phyloP scores from a whole-genome alignment of 805 yeast species.

The Wickerhamomyces chaumierensis region DNA sequence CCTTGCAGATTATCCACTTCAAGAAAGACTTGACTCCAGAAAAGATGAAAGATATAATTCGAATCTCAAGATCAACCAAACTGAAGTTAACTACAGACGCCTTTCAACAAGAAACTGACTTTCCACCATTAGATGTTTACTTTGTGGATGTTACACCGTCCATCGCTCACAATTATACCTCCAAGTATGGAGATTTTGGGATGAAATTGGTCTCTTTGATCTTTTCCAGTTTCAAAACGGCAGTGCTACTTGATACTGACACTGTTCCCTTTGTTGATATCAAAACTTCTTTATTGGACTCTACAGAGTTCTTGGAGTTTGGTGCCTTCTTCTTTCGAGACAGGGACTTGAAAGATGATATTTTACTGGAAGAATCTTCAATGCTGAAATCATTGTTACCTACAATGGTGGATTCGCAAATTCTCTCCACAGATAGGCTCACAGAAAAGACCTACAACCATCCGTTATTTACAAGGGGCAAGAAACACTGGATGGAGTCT shows the following conservation, averaged over 20 bases:
- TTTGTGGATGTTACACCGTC: too few species aligned
- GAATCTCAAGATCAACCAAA: too few species aligned
- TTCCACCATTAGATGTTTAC: too few species aligned
- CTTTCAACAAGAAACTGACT: too few species aligned
- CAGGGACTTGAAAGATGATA: constrained; percentile 25
- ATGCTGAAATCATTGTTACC: constrained; percentile 37
- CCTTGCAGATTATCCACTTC: too few species aligned
- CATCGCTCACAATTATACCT: too few species aligned
- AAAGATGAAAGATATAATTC: too few species aligned
- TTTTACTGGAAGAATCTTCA: constrained; percentile 15
- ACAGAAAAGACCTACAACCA: constrained; percentile 26
- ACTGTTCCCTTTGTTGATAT: constrained; percentile 31
- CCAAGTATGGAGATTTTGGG: constrained; percentile 26
- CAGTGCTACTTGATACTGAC: constrained; percentile 41
- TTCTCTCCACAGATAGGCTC: constrained; percentile 25
- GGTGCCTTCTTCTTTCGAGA: constrained; percentile 36
- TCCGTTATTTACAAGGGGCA: constrained; percentile 27
- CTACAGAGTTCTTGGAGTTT: constrained; percentile 21
- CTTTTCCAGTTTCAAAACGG: constrained; percentile 38
- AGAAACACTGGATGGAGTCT: constrained; percentile 31
- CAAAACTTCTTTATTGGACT: constrained; percentile 22
- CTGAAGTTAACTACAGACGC: too few species aligned
- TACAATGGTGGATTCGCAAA: constrained; percentile 23
- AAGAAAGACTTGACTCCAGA: too few species aligned
- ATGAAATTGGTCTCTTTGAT: constrained; percentile 37